phyloP scores from a whole-genome alignment of 805 yeast genomes.

The Blastobotrys parvus region DNA sequence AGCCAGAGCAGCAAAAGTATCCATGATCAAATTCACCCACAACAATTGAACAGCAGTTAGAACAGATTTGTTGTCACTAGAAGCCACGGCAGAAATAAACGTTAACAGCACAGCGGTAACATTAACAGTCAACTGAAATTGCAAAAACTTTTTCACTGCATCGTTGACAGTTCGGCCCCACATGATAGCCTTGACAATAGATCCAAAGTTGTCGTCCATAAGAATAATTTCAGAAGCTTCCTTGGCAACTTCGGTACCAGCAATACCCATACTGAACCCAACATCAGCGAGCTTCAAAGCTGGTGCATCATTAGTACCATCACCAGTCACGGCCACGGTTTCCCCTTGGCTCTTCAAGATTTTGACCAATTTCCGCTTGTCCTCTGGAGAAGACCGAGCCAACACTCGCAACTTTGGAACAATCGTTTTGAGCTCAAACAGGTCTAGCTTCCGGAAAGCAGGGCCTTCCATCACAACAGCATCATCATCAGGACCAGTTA shows the following conservation, averaged over 20 bases:
- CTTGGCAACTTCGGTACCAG: conserved; percentile 98
- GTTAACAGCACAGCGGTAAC: conserved; percentile 94
- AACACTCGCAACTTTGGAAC: conserved; percentile 76
- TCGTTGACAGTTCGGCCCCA: conserved; percentile 98
- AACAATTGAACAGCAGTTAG: conserved; percentile 93
- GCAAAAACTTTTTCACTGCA: conserved; percentile 91
- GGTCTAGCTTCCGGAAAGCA: conserved; percentile 58
- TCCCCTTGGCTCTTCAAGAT: conserved; percentile 73
- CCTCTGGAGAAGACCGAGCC: conserved; percentile 95
- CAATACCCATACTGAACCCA: conserved; percentile 97
- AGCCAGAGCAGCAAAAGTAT: conserved; percentile 94
- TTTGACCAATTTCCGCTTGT: conserved; percentile 79
- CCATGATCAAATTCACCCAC: conserved; percentile 98
- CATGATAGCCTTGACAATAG: conserved; percentile 91
- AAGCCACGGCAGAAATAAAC: conserved; percentile 86
- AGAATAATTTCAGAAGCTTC: conserved; percentile 91
- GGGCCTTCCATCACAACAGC: conserved; percentile 89
- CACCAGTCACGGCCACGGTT: conserved; percentile 98
- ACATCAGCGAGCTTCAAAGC: conserved; percentile 95
- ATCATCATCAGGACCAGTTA: conserved; percentile 41
- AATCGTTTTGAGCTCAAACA: conserved; percentile 44
- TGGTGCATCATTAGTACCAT: conserved; percentile 98
- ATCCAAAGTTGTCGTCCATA: conserved; percentile 90
- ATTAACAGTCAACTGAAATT: conserved; percentile 93
- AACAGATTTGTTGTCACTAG: conserved; percentile 71